Base-by-base conservation (phyloP, 192 early-diverging fungal species). In the Gamsiella multidivaricata region DNA sequence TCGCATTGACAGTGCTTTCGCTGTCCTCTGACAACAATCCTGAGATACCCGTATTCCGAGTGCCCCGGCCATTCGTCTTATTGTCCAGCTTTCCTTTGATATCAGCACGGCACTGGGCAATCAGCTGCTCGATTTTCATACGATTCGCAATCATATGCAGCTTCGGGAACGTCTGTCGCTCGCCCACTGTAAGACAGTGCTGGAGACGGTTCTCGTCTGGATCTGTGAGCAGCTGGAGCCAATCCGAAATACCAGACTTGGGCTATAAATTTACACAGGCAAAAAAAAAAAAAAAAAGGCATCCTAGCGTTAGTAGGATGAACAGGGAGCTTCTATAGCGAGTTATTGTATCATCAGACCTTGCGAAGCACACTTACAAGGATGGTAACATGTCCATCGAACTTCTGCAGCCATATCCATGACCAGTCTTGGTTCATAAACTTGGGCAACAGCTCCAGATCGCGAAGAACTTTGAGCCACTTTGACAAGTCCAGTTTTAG, bases 371-470 rank as follows among this genome's bases (percentile, higher is more conserved):
- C 2, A 51, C 71, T 79, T 82, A 85, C 83, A 54, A 94, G 70
- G 45, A 98, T 92, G 0, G 94, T 98, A 20, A 94, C 86, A 56
- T 88, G 86, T n/a, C 95, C 97, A 55, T 95, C 92, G 83, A 97
- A 96, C 65, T 88, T 90, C 73, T 98, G 97, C 60, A 95, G 80
- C 88, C 91, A 96, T 5, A 98, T 80, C 54, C 85, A 87, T 28
- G 91, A 91, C 85, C 94, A 89, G 80, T 96, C 93, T 51, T 91
- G 92, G 49, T 86, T 85, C 61, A 93, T 82, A 37, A 94, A 54
- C 34, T 82, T 83, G 3, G 97, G 97, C 36, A 96, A 73, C 20
- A 98, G 78, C 55, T 91, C 84, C 17, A 96, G 65, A 56, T 96
- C 94, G 70, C 93, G 78, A 17, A 95, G 75, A 12, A 95, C 84